Base-by-base conservation (phyloP, 73 alveolate species). In the Breviolum minutum region DNA sequence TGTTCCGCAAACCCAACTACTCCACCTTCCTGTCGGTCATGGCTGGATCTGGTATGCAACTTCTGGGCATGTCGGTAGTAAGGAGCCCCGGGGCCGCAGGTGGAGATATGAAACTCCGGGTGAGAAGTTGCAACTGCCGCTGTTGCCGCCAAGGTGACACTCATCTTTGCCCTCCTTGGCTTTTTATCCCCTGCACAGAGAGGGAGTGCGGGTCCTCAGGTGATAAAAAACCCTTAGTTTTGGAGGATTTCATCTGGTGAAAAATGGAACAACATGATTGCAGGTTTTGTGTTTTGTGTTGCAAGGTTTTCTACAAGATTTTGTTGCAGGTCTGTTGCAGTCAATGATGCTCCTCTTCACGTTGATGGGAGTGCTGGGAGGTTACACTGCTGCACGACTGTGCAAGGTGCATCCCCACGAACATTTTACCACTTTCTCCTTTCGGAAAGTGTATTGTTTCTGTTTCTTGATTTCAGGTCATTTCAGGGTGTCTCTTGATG, bases 341-440 rank as follows among this genome's bases (percentile, higher is more conserved):
- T 82, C 99, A 22, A 95, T 95, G 99, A 83, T 95, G 99, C 83
- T 95, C 95, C 90, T 95, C 83, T 95, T 95, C 63, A 85, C 95
- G 82, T n/a, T 95, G 80, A 84, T 95, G 99, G 99, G 95, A 2
- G 91, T 95, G 73, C 66, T 95, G 40, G 95, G 85, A 3, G 99
- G 99, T 48, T 95, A 95, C 91, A 84, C 95, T 2, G 77, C 99
- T 2, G 99, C 99, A 22, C 79, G 99, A 10, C 95, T 95, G 10
- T 95, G 92, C 91, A 95, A 92, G 98, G 98, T 63, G 24, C n/a
- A 66, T 40, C 54, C 54, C 54, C 54, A 40, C 0, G 54, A 40
- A 40, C 54, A 40, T 3, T 2, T 40, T 40, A 40, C 54, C 54
- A 0, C 54, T 40, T 40, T 40, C 54, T 40, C 77, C 77, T 68